Evolutionary conservation across 1,139 yeast species (phyloP).

Genomic region (Lodderomyces metapsilosis): DNA sequence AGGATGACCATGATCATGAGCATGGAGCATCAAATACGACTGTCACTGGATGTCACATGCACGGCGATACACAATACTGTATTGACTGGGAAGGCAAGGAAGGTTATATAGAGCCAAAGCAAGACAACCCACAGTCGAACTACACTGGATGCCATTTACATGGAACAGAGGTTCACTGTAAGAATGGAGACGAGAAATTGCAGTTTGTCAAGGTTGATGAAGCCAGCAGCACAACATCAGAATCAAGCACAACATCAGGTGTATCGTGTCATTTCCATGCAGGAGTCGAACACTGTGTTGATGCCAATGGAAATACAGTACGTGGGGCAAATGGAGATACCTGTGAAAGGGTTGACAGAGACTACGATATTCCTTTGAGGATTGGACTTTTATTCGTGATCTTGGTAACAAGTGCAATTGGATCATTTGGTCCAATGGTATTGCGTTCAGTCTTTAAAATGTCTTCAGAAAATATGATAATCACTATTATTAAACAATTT

Average conservation of each 20-base stretch:
- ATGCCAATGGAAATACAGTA: conserved; percentile 15
- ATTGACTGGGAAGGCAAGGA: conserved; percentile 26
- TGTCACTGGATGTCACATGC: conserved; percentile 28
- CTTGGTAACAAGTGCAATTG: conserved; percentile 30
- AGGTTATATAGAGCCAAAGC: conserved; percentile 29
- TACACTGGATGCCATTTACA: conserved; percentile 32
- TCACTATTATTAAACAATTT: conserved; percentile 27
- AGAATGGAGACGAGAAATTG: conserved; percentile 22
- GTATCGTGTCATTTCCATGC: conserved; percentile 38
- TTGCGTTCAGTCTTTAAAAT: conserved; percentile 22
- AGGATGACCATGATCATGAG: conserved; percentile 4
- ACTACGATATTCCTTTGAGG: conserved; percentile 26
- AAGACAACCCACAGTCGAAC: conserved; percentile 22
- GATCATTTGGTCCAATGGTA: conserved; percentile 32
- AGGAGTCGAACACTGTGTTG: conserved; percentile 38
- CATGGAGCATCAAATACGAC: not conserved
- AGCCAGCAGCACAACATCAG: conserved; percentile 5
- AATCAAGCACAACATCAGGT: conserved; percentile 10
- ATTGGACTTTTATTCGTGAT: conserved; percentile 33
- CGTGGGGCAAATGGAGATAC: conserved; percentile 14
- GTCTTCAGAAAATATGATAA: conserved; percentile 24
- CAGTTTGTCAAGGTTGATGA: conserved; percentile 18
- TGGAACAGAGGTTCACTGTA: conserved; percentile 24
- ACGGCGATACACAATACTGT: conserved; percentile 25
- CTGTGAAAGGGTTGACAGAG: conserved; percentile 21